Conservation (phyloP, 1,139 yeast genomes). For the Geotrichum europaeum region DNA sequence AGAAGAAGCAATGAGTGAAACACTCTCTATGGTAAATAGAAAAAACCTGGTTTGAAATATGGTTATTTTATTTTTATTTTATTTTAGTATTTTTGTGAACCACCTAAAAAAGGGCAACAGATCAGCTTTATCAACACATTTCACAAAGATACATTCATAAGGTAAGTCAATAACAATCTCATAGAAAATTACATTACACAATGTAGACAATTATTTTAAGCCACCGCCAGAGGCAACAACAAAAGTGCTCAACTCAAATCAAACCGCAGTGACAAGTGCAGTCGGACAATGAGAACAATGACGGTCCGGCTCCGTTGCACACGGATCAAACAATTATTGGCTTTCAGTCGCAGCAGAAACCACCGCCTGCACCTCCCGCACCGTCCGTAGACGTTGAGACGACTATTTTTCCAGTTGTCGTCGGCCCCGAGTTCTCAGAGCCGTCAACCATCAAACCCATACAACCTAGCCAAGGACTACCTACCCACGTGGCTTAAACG, state of each 20-base stretch:
- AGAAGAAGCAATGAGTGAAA: too few relatives aligned
- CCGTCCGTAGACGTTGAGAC: not conserved
- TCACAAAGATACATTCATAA: too few relatives aligned
- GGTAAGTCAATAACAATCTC: too few relatives aligned
- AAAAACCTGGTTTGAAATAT: too few relatives aligned
- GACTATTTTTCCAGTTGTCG: not conserved
- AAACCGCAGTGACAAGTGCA: not conserved
- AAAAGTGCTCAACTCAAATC: not conserved
- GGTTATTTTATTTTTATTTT: too few relatives aligned
- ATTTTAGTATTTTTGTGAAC: too few relatives aligned
- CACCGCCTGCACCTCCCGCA: too few relatives aligned
- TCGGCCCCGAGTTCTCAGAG: not conserved
- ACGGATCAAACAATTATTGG: not conserved
- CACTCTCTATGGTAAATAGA: too few relatives aligned
- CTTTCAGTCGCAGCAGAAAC: not conserved
- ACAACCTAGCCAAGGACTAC: slow-evolving; percentile 14
- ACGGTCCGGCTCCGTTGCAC: not conserved
- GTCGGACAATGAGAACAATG: not conserved
- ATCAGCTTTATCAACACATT: too few relatives aligned
- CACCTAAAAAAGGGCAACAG: too few relatives aligned
- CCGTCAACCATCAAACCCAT: slow-evolving; percentile 13
- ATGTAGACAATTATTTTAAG: not conserved
- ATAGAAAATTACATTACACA: too few relatives aligned
- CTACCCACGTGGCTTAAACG: slow-evolving; percentile 15
- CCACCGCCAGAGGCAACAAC: not conserved